A percentile compares a stretch with the other conserved stretches of the same genome.
phyloP scores from a whole-genome alignment of 2,329 filamentous ascomycete species.

The Venturia effusa region DNA sequence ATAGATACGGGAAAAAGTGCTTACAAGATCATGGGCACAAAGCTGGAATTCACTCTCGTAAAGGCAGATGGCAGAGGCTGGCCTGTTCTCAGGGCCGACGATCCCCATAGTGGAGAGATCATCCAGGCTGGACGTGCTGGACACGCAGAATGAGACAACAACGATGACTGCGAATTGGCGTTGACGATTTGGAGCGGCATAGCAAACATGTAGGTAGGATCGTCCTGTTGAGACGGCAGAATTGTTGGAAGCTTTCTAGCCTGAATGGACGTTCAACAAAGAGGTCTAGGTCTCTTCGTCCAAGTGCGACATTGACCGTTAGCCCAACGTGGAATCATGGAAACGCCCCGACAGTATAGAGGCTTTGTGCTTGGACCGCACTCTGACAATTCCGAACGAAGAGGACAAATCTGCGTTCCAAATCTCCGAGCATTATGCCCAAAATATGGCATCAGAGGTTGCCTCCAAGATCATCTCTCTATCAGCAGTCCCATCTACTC shows the following conservation, averaged over 20 bases:
- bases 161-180: background rate
- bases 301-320: background rate
- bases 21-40: slow-evolving; percentile 78
- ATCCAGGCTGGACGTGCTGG: slow-evolving; percentile 81
- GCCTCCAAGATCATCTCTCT: background rate
- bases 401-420: too few relatives aligned
- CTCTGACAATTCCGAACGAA: too few relatives aligned
- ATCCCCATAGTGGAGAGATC: slow-evolving; percentile 64
- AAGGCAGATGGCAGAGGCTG: slow-evolving; percentile 70
- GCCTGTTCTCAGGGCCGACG: slow-evolving; percentile 75
- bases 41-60: slow-evolving; percentile 67
- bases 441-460: background rate
- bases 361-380: too few relatives aligned
- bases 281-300: background rate
- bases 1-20: slow-evolving; percentile 67
- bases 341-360: too few relatives aligned
- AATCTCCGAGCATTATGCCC: background rate
- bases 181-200: background rate
- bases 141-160: background rate
- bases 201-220: background rate
- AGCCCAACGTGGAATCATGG: too few relatives aligned
- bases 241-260: background rate
- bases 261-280: too few relatives aligned
- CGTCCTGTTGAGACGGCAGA: background rate
- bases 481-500: background rate